phyloP scores from a whole-genome alignment of 2,329 filamentous ascomycete species.

The Tetracladium maxilliforme region DNA sequence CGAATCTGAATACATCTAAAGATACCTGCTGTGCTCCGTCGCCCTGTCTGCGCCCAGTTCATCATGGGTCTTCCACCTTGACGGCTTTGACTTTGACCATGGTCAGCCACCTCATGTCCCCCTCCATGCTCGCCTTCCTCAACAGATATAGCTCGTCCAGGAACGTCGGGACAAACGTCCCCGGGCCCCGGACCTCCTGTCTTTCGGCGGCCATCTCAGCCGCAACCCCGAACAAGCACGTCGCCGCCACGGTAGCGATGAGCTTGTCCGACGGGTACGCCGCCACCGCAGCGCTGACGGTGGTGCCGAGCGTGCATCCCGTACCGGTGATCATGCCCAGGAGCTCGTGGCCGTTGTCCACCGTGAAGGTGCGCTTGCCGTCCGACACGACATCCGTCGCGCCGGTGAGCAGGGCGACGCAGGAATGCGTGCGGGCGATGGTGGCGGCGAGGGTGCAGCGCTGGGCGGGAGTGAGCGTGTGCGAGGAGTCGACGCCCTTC shows the following conservation, averaged over 20 bases:
- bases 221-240: constrained; percentile 66
- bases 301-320: constrained; percentile 75
- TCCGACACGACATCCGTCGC: constrained; percentile 65
- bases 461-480: constrained; percentile 33
- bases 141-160: constrained; percentile 53
- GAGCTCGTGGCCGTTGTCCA: constrained; percentile 64
- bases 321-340: constrained; percentile 62
- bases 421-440: constrained; percentile 53
- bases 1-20: too few species aligned
- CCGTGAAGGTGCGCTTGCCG: constrained; percentile 47
- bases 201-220: constrained; percentile 48
- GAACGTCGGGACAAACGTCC: constrained; percentile 75
- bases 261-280: constrained; percentile 48
- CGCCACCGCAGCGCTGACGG: constrained; percentile 62
- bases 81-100: constrained; percentile 31
- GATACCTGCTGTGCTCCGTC: too few species aligned
- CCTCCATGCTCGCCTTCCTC: constrained; percentile 29
- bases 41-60: too few species aligned
- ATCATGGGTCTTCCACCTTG: too few species aligned
- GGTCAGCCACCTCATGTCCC: constrained; percentile 34
- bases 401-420: constrained; percentile 73
- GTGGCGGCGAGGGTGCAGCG: constrained; percentile 46
- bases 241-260: constrained; percentile 55
- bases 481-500: constrained; percentile 68
- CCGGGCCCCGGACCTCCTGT: constrained; percentile 58